Conservation (phyloP, 352 stramenopile genomes). For the Aphanomyces euteiches region DNA sequence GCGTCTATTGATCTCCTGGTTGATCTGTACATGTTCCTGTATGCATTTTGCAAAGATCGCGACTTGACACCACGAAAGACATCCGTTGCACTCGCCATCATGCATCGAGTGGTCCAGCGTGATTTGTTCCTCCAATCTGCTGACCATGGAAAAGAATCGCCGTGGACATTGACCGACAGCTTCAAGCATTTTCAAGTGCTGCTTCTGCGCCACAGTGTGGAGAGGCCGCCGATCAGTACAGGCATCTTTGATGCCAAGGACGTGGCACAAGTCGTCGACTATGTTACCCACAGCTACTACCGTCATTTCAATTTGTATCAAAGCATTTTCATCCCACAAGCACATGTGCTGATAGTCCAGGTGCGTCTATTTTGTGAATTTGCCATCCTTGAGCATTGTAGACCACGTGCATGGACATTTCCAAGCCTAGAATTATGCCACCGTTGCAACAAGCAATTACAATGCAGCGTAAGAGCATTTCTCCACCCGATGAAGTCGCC, state of each 20-base stretch:
- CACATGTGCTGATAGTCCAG: slow-evolving; percentile 38
- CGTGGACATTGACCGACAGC: slow-evolving; percentile 46
- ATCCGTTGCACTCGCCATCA: slow-evolving; percentile 65
- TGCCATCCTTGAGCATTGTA: not conserved
- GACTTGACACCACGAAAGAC: slow-evolving; percentile 53
- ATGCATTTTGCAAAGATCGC: slow-evolving; percentile 62
- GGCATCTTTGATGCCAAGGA: slow-evolving; percentile 51
- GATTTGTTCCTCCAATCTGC: slow-evolving; percentile 39
- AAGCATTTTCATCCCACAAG: slow-evolving; percentile 66
- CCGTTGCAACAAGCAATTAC: slow-evolving; percentile 13
- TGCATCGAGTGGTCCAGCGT: slow-evolving; percentile 56
- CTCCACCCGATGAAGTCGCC: too few relatives aligned
- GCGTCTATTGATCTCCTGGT: slow-evolving; percentile 18
- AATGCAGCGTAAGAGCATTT: not conserved
- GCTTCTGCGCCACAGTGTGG: slow-evolving; percentile 39
- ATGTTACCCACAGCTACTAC: slow-evolving; percentile 74
- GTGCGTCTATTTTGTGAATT: not conserved
- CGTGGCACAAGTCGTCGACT: slow-evolving; percentile 60
- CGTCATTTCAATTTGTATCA: slow-evolving; percentile 80
- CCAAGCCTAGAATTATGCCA: slow-evolving; percentile 1
- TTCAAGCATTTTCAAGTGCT: slow-evolving; percentile 55
- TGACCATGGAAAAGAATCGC: slow-evolving; percentile 38
- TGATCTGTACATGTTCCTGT: slow-evolving; percentile 31
- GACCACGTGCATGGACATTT: slow-evolving; percentile 27
- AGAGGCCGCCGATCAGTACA: slow-evolving; percentile 28